phyloP scores from a whole-genome alignment of 1,139 yeast species.

The Meyerozyma smithsonii region DNA sequence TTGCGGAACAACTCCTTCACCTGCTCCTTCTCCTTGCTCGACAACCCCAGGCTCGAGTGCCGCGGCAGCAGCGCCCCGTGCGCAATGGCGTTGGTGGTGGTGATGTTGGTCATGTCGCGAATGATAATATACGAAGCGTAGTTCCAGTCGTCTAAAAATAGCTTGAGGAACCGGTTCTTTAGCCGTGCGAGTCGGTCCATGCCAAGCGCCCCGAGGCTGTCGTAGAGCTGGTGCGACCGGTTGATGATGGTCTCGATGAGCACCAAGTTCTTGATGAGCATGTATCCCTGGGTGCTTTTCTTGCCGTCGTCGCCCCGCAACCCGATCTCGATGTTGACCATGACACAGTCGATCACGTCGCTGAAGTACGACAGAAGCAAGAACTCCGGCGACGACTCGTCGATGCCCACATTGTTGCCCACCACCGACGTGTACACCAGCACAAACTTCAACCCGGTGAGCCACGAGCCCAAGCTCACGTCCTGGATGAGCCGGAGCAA shows the following conservation, averaged over 20 bases:
- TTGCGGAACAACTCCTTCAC: slow-evolving; percentile 80
- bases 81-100: slow-evolving; percentile 26
- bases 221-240: slow-evolving; percentile 48
- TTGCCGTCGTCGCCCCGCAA: slow-evolving; percentile 39
- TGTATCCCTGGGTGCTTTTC: slow-evolving; percentile 62
- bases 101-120: slow-evolving; percentile 60
- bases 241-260: slow-evolving; percentile 71
- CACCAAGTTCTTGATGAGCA: slow-evolving; percentile 66
- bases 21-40: slow-evolving; percentile 73
- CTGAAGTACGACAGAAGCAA: slow-evolving; percentile 61
- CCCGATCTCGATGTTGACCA: slow-evolving; percentile 54
- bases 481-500: slow-evolving; percentile 47
- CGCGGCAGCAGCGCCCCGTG: slow-evolving; percentile 33
- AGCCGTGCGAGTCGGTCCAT: slow-evolving; percentile 60
- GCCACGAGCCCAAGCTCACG: slow-evolving; percentile 64
- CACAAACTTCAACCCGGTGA: slow-evolving; percentile 53
- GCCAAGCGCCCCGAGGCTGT: slow-evolving; percentile 61
- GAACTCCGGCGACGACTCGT: slow-evolving; percentile 40
- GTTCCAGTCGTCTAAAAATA: slow-evolving; percentile 83
- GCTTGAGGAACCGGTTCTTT: slow-evolving; percentile 69
- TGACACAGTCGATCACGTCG: slow-evolving; percentile 71
- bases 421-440: slow-evolving; percentile 46
- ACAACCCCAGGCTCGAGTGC: slow-evolving; percentile 16
- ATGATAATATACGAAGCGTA: slow-evolving; percentile 69
- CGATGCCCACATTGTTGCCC: slow-evolving; percentile 23